Conservation (phyloP, 345 rosid genomes). For the Rhodamnia rubescens region DNA sequence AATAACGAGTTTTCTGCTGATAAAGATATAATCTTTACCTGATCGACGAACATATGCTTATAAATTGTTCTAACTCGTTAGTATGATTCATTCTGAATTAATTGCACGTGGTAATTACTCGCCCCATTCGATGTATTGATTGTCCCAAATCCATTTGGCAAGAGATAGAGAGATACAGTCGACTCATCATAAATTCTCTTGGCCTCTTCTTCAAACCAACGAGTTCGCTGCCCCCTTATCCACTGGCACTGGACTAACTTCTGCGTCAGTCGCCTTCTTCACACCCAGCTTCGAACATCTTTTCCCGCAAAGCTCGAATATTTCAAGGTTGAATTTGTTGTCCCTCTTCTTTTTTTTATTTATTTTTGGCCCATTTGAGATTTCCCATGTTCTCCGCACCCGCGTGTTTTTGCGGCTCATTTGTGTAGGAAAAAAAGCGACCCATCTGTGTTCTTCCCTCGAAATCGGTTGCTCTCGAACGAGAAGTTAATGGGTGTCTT, state of each 20-base stretch:
- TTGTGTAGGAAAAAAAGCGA: background rate
- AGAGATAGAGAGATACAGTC: background rate
- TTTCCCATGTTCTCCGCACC: background rate
- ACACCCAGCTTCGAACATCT: background rate
- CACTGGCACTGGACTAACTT: background rate
- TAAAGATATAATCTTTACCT: too few relatives aligned
- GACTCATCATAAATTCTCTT: background rate
- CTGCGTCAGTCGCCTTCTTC: background rate
- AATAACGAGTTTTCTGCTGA: too few relatives aligned
- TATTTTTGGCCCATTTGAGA: background rate
- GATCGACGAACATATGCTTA: too few relatives aligned
- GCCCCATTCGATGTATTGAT: background rate
- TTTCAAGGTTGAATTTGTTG: background rate
- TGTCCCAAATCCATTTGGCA: background rate
- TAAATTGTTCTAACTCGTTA: background rate
- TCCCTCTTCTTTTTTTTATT: background rate
- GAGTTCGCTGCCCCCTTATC: background rate
- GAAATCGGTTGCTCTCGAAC: too few relatives aligned
- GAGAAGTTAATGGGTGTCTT: background rate
- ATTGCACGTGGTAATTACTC: background rate
- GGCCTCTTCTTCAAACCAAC: background rate
- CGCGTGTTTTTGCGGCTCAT: background rate
- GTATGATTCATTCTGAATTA: background rate
- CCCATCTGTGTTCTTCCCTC: background rate
- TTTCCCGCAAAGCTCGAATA: background rate